phyloP scores from a whole-genome alignment of 257 asterid genomes.

The Nicotiana noctiflora region DNA sequence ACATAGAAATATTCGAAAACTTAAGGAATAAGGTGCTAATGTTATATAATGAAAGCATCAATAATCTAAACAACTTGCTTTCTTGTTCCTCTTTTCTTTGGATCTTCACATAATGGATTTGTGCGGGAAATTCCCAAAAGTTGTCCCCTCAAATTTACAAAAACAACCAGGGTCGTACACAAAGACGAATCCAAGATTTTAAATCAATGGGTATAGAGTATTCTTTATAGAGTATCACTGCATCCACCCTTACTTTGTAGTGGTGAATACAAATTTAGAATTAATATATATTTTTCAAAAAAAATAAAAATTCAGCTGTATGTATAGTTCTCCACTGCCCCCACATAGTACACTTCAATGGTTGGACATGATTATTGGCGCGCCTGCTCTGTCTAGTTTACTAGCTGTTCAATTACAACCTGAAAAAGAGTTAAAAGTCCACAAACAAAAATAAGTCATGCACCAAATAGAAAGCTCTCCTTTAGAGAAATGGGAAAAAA shows the following conservation, averaged over 20 bases:
- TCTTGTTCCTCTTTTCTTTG: neutral
- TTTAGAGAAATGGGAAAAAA: neutral
- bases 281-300: neutral
- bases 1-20: neutral
- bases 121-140: too few relatives aligned
- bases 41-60: neutral
- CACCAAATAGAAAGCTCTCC: neutral
- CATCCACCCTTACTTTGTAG: neutral
- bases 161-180: too few relatives aligned
- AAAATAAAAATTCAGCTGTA: neutral
- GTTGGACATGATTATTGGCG: neutral
- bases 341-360: neutral
- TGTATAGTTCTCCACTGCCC: neutral
- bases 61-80: neutral
- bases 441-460: neutral
- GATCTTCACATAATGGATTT: neutral
- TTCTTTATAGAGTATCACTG: too few relatives aligned
- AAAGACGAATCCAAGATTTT: too few relatives aligned
- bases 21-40: neutral
- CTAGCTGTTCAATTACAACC: neutral
- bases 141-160: too few relatives aligned
- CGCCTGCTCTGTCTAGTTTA: neutral
- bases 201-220: too few relatives aligned
- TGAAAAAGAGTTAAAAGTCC: neutral
- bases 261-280: neutral